These are phyloP conservation scores for Yamadazyma insecticola DNA, from an alignment of 805 yeast species.

Conservation along the genomic window DNA sequence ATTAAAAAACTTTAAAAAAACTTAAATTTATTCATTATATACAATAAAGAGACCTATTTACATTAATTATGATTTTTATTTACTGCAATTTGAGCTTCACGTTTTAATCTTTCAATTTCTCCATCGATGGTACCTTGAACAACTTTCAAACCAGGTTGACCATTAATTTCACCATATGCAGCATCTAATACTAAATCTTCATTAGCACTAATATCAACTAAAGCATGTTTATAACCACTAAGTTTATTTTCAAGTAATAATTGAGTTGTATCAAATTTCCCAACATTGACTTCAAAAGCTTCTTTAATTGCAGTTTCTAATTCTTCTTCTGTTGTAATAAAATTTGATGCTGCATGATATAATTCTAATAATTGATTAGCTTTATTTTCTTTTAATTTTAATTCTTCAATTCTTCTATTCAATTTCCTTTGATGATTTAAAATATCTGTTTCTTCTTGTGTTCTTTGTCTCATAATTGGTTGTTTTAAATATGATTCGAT, in stretches of 20 bases:
- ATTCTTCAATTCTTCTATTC: constrained; percentile 57
- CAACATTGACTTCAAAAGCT: constrained; percentile 45
- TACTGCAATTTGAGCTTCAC: constrained; percentile 31
- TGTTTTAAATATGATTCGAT: constrained; percentile 62
- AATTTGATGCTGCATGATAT: constrained; percentile 65
- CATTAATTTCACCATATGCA: constrained; percentile 35
- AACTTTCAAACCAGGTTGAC: constrained; percentile 38
- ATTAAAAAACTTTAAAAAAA: too few relatives aligned
- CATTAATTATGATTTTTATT: constrained; percentile 14
- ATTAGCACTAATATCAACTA: constrained; percentile 22
- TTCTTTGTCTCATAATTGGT: constrained; percentile 68
- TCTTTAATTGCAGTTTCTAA: constrained; percentile 53
- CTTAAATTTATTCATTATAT: too few relatives aligned
- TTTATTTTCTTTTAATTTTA: constrained; percentile 47
- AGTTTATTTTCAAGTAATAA: constrained; percentile 32
- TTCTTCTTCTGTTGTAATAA: constrained; percentile 69
- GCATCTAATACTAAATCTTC: constrained; percentile 33
- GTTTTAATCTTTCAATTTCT: constrained; percentile 28
- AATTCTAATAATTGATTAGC: constrained; percentile 60
- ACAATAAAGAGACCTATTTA: too few relatives aligned
- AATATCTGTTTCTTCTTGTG: constrained; percentile 59
- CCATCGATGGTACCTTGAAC: constrained; percentile 38
- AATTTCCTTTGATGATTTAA: constrained; percentile 58
- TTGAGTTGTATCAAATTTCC: constrained; percentile 31
- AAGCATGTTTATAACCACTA: constrained; percentile 24